Conservation (phyloP, 78 protist species). For the Isochrysis galbana region DNA sequence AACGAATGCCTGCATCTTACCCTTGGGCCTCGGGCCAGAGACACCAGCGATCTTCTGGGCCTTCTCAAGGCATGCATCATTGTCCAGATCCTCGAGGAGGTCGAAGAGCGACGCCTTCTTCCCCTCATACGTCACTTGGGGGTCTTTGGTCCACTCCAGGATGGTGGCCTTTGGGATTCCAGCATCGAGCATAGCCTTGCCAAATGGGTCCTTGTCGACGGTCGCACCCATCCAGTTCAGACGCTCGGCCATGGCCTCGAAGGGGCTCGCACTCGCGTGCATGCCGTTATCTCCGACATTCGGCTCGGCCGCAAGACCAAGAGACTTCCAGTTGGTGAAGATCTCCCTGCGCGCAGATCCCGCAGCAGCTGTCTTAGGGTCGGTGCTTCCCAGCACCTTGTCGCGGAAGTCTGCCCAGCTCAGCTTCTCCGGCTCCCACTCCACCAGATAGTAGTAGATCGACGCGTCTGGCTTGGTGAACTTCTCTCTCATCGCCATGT, state of each 20-base stretch:
- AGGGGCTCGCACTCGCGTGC: slow-evolving; percentile 53
- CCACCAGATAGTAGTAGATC: slow-evolving; percentile 41
- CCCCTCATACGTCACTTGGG: background rate
- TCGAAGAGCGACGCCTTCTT: slow-evolving; percentile 3
- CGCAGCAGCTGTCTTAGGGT: slow-evolving; percentile 37
- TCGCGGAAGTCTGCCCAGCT: slow-evolving; percentile 54
- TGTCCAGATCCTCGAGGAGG: slow-evolving; percentile 28
- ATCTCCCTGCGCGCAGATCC: slow-evolving; percentile 17
- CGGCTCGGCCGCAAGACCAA: slow-evolving; percentile 45
- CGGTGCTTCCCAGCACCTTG: slow-evolving; percentile 52
- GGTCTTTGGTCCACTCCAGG: slow-evolving; percentile 27
- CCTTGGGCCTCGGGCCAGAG: background rate
- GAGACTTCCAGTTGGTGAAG: slow-evolving; percentile 2
- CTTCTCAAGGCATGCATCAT: background rate
- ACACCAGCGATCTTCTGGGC: background rate
- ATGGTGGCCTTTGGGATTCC: slow-evolving; percentile 3
- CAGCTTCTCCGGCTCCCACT: slow-evolving; percentile 22
- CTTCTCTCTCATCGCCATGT: slow-evolving; percentile 46
- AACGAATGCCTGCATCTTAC: background rate
- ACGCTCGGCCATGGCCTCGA: slow-evolving; percentile 33
- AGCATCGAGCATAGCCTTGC: background rate
- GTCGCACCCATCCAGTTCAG: slow-evolving; percentile 12
- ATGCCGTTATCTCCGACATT: slow-evolving; percentile 47
- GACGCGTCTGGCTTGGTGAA: slow-evolving; percentile 14
- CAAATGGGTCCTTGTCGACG: slow-evolving; percentile 25